Evolutionary conservation across 768 basidiomycete genomes (phyloP).

Genomic region (Chalciporus sphaerocephalus): DNA sequence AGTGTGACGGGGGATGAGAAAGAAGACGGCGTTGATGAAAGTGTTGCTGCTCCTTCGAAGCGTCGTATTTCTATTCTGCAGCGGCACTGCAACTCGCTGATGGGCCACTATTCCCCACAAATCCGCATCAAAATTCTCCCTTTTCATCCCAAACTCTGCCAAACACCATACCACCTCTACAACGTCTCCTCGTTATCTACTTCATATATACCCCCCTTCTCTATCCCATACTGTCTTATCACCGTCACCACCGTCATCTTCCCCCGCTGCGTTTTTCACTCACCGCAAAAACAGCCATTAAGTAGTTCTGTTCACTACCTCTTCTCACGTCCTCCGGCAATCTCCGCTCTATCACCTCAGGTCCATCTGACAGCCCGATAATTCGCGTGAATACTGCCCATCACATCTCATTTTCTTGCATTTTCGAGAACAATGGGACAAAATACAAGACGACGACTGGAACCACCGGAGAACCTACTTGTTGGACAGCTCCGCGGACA

Average conservation of each 20-base stretch:
- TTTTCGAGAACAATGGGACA: too few relatives aligned
- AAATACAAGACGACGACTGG: not conserved
- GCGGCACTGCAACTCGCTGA: conserved; percentile 24
- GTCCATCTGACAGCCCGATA: too few relatives aligned
- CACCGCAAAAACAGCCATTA: too few relatives aligned
- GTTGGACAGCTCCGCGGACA: not conserved
- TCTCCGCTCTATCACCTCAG: conserved; percentile 11
- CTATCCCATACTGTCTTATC: not conserved
- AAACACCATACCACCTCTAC: not conserved
- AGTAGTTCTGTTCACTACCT: too few relatives aligned
- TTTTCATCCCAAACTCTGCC: conserved; percentile 19
- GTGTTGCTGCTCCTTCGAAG: conserved; percentile 27
- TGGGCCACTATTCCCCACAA: conserved; percentile 13
- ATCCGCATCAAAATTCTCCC: not conserved
- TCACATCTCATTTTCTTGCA: not conserved
- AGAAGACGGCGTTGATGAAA: conserved; percentile 33
- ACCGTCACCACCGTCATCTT: not conserved
- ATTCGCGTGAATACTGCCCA: not conserved
- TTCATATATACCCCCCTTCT: conserved; percentile 4
- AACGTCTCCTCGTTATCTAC: too few relatives aligned
- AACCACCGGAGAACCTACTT: not conserved
- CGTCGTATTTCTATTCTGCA: conserved; percentile 34
- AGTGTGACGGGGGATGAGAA: conserved; percentile 21
- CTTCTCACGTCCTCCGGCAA: conserved; percentile 15
- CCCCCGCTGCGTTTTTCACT: too few relatives aligned